These are phyloP conservation scores for Bremia lactucae DNA, from an alignment of 352 stramenopile genomes.

Conservation along the genomic window DNA sequence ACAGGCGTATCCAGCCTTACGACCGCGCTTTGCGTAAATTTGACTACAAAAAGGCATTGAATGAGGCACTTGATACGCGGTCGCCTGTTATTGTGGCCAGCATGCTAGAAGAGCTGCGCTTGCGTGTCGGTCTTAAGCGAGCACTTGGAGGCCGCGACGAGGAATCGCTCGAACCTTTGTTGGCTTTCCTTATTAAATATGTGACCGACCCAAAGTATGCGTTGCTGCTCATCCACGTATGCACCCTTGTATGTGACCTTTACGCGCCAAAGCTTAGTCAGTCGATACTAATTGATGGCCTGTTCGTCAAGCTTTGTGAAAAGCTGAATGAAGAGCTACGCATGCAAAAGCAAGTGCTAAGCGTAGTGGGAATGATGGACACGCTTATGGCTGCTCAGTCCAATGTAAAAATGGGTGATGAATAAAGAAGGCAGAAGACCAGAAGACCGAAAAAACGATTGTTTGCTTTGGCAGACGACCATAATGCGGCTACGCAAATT, in stretches of 20 bases:
- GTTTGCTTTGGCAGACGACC: no score
- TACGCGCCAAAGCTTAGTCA: slow-evolving; percentile 89
- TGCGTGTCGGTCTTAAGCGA: slow-evolving; percentile 83
- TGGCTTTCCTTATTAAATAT: slow-evolving; percentile 93
- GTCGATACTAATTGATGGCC: slow-evolving; percentile 86
- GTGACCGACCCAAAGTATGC: slow-evolving; percentile 92
- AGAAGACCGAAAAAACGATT: no score
- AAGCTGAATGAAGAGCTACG: slow-evolving; percentile 80
- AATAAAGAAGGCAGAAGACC: no score
- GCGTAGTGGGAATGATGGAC: slow-evolving; percentile 85
- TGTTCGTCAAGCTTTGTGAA: slow-evolving; percentile 89
- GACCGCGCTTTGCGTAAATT: slow-evolving; percentile 91
- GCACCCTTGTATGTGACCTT: slow-evolving; percentile 88
- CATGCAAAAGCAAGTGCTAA: slow-evolving; percentile 78
- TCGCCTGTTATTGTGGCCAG: slow-evolving; percentile 87
- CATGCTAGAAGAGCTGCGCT: slow-evolving; percentile 91
- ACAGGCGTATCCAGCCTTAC: slow-evolving; percentile 88
- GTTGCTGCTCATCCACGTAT: slow-evolving; percentile 86
- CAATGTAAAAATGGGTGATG: slow-evolving; percentile 35
- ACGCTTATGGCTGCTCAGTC: slow-evolving; percentile 80
- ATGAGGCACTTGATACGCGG: slow-evolving; percentile 87
- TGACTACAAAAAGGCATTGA: slow-evolving; percentile 92
- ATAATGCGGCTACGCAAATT: not conserved
- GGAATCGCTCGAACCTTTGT: slow-evolving; percentile 88
- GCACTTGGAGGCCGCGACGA: slow-evolving; percentile 89